These are phyloP conservation scores for Claviceps purpurea DNA, from an alignment of 2,329 filamentous ascomycete genomes.

Conservation along the genomic window DNA sequence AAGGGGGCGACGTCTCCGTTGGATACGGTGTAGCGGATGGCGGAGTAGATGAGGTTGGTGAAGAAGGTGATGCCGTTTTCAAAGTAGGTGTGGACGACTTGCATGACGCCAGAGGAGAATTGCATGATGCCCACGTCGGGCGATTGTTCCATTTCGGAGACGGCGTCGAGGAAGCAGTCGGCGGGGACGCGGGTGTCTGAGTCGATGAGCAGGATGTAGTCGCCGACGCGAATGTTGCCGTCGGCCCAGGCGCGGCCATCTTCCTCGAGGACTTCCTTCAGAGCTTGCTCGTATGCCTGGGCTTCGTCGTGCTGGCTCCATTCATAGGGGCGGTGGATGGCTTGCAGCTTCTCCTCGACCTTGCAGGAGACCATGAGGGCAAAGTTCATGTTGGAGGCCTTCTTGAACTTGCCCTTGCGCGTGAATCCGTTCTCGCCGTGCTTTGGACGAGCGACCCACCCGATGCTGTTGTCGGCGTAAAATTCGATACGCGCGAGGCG, in stretches of 20 bases:
- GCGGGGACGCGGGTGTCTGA: conserved; percentile 66
- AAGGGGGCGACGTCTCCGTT: conserved; percentile 68
- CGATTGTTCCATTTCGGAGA: conserved; percentile 70
- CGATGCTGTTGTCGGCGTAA: conserved; percentile 55
- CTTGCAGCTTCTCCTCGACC: conserved; percentile 54
- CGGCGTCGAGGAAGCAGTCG: conserved; percentile 66
- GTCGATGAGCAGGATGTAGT: conserved; percentile 65
- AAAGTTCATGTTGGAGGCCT: conserved; percentile 64
- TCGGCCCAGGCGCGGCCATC: conserved; percentile 66
- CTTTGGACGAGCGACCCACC: conserved; percentile 53
- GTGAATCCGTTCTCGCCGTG: conserved; percentile 50
- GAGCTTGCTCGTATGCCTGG: conserved; percentile 48
- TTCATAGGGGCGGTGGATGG: conserved; percentile 39
- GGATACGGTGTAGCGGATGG: conserved; percentile 64
- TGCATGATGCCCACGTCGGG: conserved; percentile 70
- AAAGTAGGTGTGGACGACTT: conserved; percentile 61
- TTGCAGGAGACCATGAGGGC: conserved; percentile 53
- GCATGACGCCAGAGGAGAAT: conserved; percentile 66
- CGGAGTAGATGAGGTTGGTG: conserved; percentile 62
- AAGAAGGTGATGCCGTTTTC: conserved; percentile 60
- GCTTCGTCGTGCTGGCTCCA: conserved; percentile 61
- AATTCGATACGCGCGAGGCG: conserved; percentile 51
- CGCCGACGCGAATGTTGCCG: conserved; percentile 73
- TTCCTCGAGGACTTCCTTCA: conserved; percentile 53
- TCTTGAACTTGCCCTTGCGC: conserved; percentile 53